Evolutionary conservation across 192 early-diverging fungal genomes (phyloP), one percentile per base, ranked within the genome.

Genomic region (Chytriomyces hyalinus): DNA sequence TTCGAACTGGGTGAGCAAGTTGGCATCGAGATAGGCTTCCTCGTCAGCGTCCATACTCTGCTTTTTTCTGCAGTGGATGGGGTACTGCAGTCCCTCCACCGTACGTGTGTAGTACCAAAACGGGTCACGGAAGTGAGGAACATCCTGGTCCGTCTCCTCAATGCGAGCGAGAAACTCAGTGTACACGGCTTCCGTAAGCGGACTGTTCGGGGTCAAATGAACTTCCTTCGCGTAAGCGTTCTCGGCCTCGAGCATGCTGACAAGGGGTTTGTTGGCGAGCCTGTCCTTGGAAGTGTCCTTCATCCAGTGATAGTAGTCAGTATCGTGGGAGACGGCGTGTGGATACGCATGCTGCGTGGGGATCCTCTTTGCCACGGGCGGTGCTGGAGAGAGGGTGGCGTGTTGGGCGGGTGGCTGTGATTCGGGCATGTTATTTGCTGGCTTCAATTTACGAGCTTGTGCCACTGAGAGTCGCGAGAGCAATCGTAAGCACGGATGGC

Each of bases 21-120:
- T 48, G 90, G 87, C 83, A 97, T 96, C 53, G 97, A 86, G 81
- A 93, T 94, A 66, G 89, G 89, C 84, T 98, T 98, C 80, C 97
- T 90, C 93, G 94, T 96, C 85, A 97, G 94, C 49, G 92, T 87
- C 8, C 96, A 92, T 10, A 87, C 88, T 77, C 95, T 95, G 61
- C 97, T 84, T 88, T 92, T 36, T 66, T 36, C 86, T 74, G 60
- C 80, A 83, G 67, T 82, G 80, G 53, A 87, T 81, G 26, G 81
- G 72, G 65, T 87, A 87, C 57, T 87, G 78, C 69, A 83, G 67
- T 2, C 86, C 86, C 78, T 87, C 86, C 20, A 75, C 79, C 7
- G 84, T 84, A 4, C 80, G 45, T 49, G 80, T 83, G 81, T 87
- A 87, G 70, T 86, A 87, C 61, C 64, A 84, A 69, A 77, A 87